Percentiles rank a stretch among this genome's conserved stretches.
phyloP scores from a whole-genome alignment of 768 basidiomycete species.

The Asterophora lycoperdoides region DNA sequence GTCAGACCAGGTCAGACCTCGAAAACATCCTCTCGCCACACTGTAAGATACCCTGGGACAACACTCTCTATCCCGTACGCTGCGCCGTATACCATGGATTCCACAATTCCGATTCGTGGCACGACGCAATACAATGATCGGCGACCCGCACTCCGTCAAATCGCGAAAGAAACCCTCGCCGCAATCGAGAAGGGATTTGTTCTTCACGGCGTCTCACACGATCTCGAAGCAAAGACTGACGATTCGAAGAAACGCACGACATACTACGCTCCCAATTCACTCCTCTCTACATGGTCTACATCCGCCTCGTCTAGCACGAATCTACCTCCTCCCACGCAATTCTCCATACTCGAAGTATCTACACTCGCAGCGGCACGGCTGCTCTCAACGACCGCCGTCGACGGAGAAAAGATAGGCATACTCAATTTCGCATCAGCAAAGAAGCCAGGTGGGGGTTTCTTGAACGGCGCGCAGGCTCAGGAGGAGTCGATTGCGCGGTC shows the following conservation, averaged over 20 bases:
- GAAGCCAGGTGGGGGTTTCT: slow-evolving; percentile 74
- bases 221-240: slow-evolving; percentile 22
- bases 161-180: slow-evolving; percentile 49
- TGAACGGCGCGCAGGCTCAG: slow-evolving; percentile 68
- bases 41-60: too few relatives aligned
- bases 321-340: slow-evolving; percentile 20
- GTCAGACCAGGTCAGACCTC: too few relatives aligned
- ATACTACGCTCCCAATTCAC: slow-evolving; percentile 49
- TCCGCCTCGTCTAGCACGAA: slow-evolving; percentile 45
- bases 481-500: slow-evolving; percentile 79
- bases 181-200: slow-evolving; percentile 44
- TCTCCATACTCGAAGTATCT: slow-evolving; percentile 56
- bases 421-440: slow-evolving; percentile 78
- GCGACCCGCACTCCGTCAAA: slow-evolving; percentile 29
- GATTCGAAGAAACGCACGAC: slow-evolving; percentile 39
- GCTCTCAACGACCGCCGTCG: slow-evolving; percentile 22
- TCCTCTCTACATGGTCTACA: slow-evolving; percentile 44
- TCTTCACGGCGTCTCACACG: slow-evolving; percentile 26
- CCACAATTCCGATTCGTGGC: neutral
- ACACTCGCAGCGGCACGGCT: slow-evolving; percentile 59
- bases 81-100: neutral
- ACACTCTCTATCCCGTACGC: too few relatives aligned
- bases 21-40: too few relatives aligned
- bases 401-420: slow-evolving; percentile 45
- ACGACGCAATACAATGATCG: slow-evolving; percentile 21